Base-by-base conservation (phyloP, 306 rosid genomes). In the Cicer bijugum region DNA sequence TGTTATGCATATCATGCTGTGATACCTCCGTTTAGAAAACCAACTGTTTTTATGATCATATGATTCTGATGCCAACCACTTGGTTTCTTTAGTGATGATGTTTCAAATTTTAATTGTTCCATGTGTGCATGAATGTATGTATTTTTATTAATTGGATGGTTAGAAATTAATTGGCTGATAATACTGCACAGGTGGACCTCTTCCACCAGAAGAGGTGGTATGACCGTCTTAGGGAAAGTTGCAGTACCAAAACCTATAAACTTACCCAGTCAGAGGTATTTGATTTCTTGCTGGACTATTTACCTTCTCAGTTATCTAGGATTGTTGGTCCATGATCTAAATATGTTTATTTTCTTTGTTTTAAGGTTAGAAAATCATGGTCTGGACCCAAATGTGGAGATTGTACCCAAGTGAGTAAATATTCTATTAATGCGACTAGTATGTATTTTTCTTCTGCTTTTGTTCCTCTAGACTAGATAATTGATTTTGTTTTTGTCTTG, bases 341-440 rank as follows among this genome's bases (percentile, higher is more conserved):
- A 67, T 74, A 56, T n/a, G 42, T 81, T 12, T 20, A 57, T 28
- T 47, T 78, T 76, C 66, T 68, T 62, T 78, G 42, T 88, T 42
- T 65, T 12, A 84, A 95, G 99, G 96, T 87, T 89, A 81, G 99
- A 95, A 89, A 95, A 91, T 82, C 93, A 87, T 69, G 99, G 99
- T 75, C 61, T 87, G 77, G 96, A 95, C 76, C 97, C 99, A 51
- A 91, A 75, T 80, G 99, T 95, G 85, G 97, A 95, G 85, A 91
- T 95, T 80, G 99, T 95, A 61, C 99, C 97, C 86, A 95, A 84
- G 99, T 95, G 87, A 90, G 97, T 83, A 67, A 44, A 78, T 28
- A 17, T 81, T 82, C 47, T 43, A 19, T 72, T 55, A 35, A 46
- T 38, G 46, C 14, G 5, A 67, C 42, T 47, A n/a, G 38, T 69